Percentiles rank a stretch among this genome's conserved stretches.
Evolutionary conservation across 371 early-diverging fungal genomes (phyloP).

Genomic region (Mortierella sp.): DNA sequence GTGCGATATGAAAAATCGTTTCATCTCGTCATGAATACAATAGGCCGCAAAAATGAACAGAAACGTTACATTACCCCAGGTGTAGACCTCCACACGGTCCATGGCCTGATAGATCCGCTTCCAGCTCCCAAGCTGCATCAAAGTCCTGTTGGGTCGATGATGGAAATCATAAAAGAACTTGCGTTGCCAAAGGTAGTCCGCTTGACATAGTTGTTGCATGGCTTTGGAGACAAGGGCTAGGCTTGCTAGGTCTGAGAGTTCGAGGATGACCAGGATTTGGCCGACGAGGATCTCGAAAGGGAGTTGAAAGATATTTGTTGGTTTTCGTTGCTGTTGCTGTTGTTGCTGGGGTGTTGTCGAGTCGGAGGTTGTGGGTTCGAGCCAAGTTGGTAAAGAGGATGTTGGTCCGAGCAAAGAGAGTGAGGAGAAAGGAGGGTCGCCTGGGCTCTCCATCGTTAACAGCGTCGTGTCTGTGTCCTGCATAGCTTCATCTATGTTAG

Average conservation of each 20-base stretch:
- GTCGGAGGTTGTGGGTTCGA: not conserved
- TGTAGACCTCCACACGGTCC: slow-evolving; percentile 50
- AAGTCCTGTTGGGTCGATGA: slow-evolving; percentile 21
- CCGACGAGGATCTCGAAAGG: slow-evolving; percentile 49
- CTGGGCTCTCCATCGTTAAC: not conserved
- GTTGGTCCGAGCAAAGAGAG: not conserved
- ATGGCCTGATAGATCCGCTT: slow-evolving; percentile 48
- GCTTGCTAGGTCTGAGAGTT: slow-evolving; percentile 18
- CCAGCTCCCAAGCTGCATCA: slow-evolving; percentile 39
- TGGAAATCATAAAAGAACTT: slow-evolving; percentile 43
- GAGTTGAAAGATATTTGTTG: slow-evolving; percentile 13
- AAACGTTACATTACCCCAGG: slow-evolving; percentile 41
- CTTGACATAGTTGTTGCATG: slow-evolving; percentile 26
- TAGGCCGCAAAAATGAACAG: not conserved
- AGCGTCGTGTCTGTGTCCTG: not conserved
- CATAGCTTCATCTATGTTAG: too few relatives aligned
- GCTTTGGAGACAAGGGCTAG: slow-evolving; percentile 16
- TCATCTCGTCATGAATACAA: not conserved
- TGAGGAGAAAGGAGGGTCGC: not conserved
- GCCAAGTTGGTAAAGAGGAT: not conserved
- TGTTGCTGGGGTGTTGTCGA: not conserved
- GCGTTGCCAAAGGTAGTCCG: slow-evolving; percentile 53
- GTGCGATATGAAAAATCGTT: not conserved
- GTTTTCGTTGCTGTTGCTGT: not conserved
- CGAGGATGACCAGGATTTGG: slow-evolving; percentile 28